Evolutionary conservation across 495 filamentous ascomycete genomes (phyloP), one percentile per base, ranked within the genome.

Genomic region (Hyaloscypha variabilis): DNA sequence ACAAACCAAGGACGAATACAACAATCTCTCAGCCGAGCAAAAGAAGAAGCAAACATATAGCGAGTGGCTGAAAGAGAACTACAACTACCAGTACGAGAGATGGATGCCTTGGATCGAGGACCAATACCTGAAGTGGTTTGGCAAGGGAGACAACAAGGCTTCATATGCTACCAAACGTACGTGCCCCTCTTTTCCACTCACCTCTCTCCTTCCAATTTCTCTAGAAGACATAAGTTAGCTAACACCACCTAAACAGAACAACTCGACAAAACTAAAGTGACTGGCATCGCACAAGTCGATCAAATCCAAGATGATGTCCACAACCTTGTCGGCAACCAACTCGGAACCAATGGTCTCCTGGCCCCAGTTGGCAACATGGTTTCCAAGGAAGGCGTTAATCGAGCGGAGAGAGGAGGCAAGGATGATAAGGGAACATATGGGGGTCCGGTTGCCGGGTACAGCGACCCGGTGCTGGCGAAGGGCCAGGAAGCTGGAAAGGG

Each of bases 391-490:
- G 55, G 55, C 4, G 30, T 34, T 8, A 58, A 58, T 21, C 17
- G 55, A 21, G 30, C 30, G 3, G 55, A 34, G 26, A 58, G 55
- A 58, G 55, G 55, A 17, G 55, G 29, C 19, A 58, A 58, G n/a
- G 55, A 58, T 36, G 55, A 58, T 14, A 30, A 58, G 30, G 55
- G 55, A 28, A 58, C 26, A 8, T 58, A 58, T 58, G 25, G 55
- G 13, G 55, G 55, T 3, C 26, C 55, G 10, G 26, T 58, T 21
- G 55, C 26, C 6, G 55, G 55, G 29, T 58, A 46, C 13, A 46
- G 39, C 11, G 51, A 54, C 26, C 23, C 24, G 0, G 51, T 54
- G 24, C 10, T 54, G 51, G 51, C 24, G 26, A 29, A 29, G 26
- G 51, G 51, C 3, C 23, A 54, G 51, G 26, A 6, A 25, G 51